Base-by-base conservation (phyloP, 2,329 filamentous ascomycete genomes). In the Venturia oleaginea region DNA sequence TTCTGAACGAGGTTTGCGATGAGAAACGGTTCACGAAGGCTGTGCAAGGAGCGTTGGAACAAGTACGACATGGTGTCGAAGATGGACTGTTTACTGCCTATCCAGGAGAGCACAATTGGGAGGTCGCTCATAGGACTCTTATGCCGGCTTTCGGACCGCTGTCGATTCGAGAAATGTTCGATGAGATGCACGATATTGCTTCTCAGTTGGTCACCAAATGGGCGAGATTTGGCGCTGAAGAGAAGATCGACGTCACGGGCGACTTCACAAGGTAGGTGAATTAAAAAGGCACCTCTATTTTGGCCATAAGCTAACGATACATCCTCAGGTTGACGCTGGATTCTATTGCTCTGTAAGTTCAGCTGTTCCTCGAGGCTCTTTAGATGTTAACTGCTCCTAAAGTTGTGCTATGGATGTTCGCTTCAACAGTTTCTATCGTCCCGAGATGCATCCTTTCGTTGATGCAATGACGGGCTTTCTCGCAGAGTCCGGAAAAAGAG, bases 81-180 rank as follows among this genome's bases (percentile, higher is more conserved):
- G 46, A 37, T 42, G 64, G 64, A 13, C 24, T 65, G n/a, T 65
- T 65, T 43, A 51, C 59, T n/a, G 38, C 57, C 10, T 34, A 40
- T 11, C 22, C 30, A 34, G 42, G 46, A 37, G 46, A 65, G 34
- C 32, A 42, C 30, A 42, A 62, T 48, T 65, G 64, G 64, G 38
- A 48, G 34, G 34, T 48, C 5, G 87, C 89, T 34, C 84, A 90
- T 70, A 77, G 85, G 27, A 76, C 86, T 19, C 76, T 91, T 63
- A 81, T 88, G 69, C 87, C 88, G 0, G 86, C 86, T 2, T 90
- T 91, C 71, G 87, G 87, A 0, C 88, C 88, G 0, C 73, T 90
- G 27, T 80, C 83, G 1, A 90, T 91, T 69, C 80, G 83, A 42
- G 77, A 75, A 64, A 90, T 90, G 87, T 90, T 87, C 67, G 79